Percentiles rank a stretch among this genome's conserved stretches.
phyloP scores from a whole-genome alignment of 1,284 basidiomycete species.

The Puccinia polysora region DNA sequence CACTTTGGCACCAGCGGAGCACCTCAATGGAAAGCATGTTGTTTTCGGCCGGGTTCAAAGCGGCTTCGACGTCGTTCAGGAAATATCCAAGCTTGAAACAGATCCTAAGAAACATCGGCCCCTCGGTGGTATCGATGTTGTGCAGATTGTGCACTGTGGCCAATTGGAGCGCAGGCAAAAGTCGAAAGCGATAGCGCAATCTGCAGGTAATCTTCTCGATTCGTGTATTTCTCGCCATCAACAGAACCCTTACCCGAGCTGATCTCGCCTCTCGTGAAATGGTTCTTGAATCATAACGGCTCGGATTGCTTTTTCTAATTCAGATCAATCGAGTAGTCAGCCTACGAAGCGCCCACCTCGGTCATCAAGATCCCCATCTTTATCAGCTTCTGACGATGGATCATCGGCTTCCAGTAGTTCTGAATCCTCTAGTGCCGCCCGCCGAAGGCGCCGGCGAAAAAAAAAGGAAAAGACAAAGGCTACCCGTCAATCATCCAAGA shows the following conservation, averaged over 20 bases:
- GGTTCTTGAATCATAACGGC: background rate
- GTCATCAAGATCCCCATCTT: slow-evolving; percentile 5
- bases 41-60: slow-evolving; percentile 40
- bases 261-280: background rate
- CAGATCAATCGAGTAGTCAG: background rate
- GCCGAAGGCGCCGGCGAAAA: slow-evolving; percentile 12
- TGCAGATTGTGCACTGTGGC: slow-evolving; percentile 38
- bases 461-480: slow-evolving; percentile 26
- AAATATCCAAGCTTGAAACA: slow-evolving; percentile 22
- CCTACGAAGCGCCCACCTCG: background rate
- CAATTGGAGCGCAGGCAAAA: slow-evolving; percentile 33
- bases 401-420: background rate
- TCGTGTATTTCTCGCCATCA: background rate
- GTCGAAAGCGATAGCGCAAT: background rate
- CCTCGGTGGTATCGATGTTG: slow-evolving; percentile 5
- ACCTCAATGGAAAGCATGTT: slow-evolving; percentile 40
- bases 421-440: slow-evolving; percentile 8
- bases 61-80: slow-evolving; percentile 29
- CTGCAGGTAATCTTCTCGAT: background rate
- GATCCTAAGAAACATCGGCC: slow-evolving; percentile 39
- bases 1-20: slow-evolving; percentile 21
- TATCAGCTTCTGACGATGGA: background rate
- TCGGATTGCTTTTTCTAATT: background rate
- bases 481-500: background rate
- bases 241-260: background rate